These are phyloP conservation scores for Lojkania enalia DNA, from an alignment of 2,329 filamentous ascomycete species.

Conservation along the genomic window DNA sequence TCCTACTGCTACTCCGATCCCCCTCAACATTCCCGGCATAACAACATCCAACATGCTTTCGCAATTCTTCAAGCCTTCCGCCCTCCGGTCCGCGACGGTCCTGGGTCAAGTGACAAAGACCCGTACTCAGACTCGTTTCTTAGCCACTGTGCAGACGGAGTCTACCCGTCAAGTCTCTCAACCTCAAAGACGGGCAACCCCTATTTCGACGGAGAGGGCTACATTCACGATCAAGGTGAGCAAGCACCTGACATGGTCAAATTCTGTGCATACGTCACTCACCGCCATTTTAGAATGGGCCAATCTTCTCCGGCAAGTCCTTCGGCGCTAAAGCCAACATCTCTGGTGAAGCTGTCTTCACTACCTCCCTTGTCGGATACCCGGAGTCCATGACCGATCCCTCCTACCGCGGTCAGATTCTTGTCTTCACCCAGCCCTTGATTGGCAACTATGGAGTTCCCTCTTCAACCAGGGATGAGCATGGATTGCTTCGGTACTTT, in stretches of 20 bases:
- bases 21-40: slow-evolving; percentile 27
- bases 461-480: slow-evolving; percentile 79
- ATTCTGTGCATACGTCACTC: slow-evolving; percentile 30
- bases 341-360: slow-evolving; percentile 97
- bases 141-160: slow-evolving; percentile 71
- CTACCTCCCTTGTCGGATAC: slow-evolving; percentile 95
- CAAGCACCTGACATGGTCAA: background rate
- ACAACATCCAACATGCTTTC: slow-evolving; percentile 57
- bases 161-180: slow-evolving; percentile 69
- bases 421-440: slow-evolving; percentile 96
- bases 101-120: slow-evolving; percentile 53
- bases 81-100: slow-evolving; percentile 47
- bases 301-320: slow-evolving; percentile 93
- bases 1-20: slow-evolving; percentile 12
- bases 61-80: slow-evolving; percentile 58
- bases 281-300: slow-evolving; percentile 69
- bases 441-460: slow-evolving; percentile 99
- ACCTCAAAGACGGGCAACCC: slow-evolving; percentile 62
- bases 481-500: slow-evolving; percentile 94
- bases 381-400: slow-evolving; percentile 81
- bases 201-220: slow-evolving; percentile 73
- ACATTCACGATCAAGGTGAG: slow-evolving; percentile 89
- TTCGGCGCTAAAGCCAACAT: slow-evolving; percentile 97
- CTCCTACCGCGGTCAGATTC: slow-evolving; percentile 81
- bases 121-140: slow-evolving; percentile 53